Evolutionary conservation across 148 eudicot genomes (phyloP).

Genomic region (Rhododendron griersonianum): DNA sequence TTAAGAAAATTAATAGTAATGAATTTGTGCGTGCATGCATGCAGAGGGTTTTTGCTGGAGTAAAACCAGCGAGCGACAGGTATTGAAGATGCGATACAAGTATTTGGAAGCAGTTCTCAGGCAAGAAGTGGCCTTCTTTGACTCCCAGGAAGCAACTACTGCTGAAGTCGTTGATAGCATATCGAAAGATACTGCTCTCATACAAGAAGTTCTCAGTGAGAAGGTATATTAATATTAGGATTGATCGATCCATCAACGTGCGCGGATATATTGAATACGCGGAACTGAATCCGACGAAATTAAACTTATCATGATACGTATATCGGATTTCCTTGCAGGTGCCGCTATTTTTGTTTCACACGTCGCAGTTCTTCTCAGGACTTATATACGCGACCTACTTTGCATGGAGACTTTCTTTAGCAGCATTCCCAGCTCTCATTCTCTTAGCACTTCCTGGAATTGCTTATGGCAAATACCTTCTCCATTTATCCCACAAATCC

Average conservation of each 20-base stretch:
- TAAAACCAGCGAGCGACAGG: conserved; percentile 88
- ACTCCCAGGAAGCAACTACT: conserved; percentile 94
- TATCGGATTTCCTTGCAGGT: conserved; percentile 36
- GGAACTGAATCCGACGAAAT: too few relatives aligned
- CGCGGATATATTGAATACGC: too few relatives aligned
- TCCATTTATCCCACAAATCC: conserved; percentile 46
- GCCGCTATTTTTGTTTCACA: conserved; percentile 79
- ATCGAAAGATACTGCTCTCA: conserved; percentile 74
- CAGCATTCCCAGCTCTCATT: conserved; percentile 72
- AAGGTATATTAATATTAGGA: conserved; percentile 38
- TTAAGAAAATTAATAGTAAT: not conserved
- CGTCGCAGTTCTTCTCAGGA: conserved; percentile 79
- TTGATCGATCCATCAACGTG: not conserved
- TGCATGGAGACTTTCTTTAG: conserved; percentile 78
- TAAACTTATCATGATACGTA: not conserved
- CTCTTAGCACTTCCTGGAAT: conserved; percentile 77
- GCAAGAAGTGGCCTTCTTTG: conserved; percentile 93
- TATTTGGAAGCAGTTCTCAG: conserved; percentile 84
- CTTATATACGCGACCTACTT: conserved; percentile 71
- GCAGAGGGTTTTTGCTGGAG: conserved; percentile 95
- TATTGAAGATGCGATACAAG: conserved; percentile 69
- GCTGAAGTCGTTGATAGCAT: conserved; percentile 77
- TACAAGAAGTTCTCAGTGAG: conserved; percentile 91
- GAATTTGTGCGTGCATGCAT: conserved; percentile 42
- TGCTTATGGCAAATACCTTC: conserved; percentile 71